Evolutionary conservation across 768 basidiomycete species (phyloP).

Genomic region (Suillus alpinus): DNA sequence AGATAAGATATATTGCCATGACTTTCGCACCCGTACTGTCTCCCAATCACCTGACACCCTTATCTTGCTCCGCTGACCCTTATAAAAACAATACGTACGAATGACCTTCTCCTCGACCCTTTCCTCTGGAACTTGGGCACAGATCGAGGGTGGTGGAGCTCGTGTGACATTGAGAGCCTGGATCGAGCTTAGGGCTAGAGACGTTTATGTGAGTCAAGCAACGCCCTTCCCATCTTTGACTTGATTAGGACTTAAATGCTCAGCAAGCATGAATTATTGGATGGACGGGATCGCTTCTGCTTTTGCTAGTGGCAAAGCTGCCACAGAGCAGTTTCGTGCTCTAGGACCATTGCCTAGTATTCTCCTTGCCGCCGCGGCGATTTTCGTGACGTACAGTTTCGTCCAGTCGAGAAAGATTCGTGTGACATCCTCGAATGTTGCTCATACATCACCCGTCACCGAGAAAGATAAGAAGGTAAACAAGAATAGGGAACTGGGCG

Average conservation of each 20-base stretch:
- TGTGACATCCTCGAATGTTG: not conserved
- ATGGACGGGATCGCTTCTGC: not conserved
- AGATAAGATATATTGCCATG: not conserved
- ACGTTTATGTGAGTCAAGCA: not conserved
- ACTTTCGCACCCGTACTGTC: not conserved
- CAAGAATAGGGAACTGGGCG: constrained; percentile 21
- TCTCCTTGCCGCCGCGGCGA: not conserved
- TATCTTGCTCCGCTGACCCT: not conserved
- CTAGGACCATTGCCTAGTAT: not conserved
- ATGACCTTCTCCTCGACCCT: not conserved
- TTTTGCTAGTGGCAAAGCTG: not conserved
- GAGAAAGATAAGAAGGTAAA: constrained; percentile 13
- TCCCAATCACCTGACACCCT: constrained; percentile 1
- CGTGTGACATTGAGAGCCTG: not conserved
- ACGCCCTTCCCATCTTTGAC: not conserved
- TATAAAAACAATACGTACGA: not conserved
- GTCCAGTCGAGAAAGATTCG: constrained; percentile 8
- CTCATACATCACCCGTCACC: not conserved
- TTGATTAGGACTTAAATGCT: not conserved
- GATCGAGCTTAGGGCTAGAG: not conserved
- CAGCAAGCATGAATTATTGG: not conserved
- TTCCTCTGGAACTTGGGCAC: not conserved
- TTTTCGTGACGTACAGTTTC: constrained; percentile 5
- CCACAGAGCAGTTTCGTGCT: not conserved
- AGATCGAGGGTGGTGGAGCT: not conserved